Base-by-base conservation (phyloP, 2,329 filamentous ascomycete genomes). In the Tolypocladium inflatum region DNA sequence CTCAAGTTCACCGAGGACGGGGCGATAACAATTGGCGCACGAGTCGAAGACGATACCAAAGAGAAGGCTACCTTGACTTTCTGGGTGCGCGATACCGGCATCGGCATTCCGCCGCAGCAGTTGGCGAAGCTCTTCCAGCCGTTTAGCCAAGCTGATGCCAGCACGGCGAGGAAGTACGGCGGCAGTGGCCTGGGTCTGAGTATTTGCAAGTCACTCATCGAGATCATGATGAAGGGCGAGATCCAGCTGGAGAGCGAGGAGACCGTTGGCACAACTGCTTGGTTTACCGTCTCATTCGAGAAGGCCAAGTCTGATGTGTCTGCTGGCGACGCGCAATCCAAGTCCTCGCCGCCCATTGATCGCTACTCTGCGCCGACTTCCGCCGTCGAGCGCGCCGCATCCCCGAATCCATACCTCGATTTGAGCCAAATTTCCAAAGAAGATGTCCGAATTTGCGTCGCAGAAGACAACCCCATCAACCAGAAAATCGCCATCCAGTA, bases 391-490 rank as follows among this genome's bases (percentile, higher is more conserved):
- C 70, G 72, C n/a, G 67, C 72, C 3, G 61, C 65, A 63, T 76
- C 70, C 17, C 67, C 67, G 23, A 74, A 77, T 56, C 76, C 79
- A 4, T 80, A 82, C 59, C 74, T 86, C 26, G 87, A 91, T 68
- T 80, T 97, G 5, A 87, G 86, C 21, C 80, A 80, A 58, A 82
- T 97, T 8, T 85, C 89, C 10, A 86, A 89, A 58, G 84, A 91
- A 51, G 80, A 95, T 58, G 78, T 97, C 37, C 87, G 90, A 38
- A 87, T 97, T 37, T 96, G 91, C 71, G 93, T 97, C 59, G 93
- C 93, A 0, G 93, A 97, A 68, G 93, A 97, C 74, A 97, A 97
- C 64, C 84, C 88, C 3, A 96, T 97, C 76, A 97, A 97, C 66
- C 90, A 95, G 68, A 91, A 89, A 71, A 97, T 97, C 64, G 92